Percentiles rank a stretch among this genome's conserved stretches.
phyloP scores from a whole-genome alignment of 2,329 filamentous ascomycete genomes.

The Huntiella moniliformis region DNA sequence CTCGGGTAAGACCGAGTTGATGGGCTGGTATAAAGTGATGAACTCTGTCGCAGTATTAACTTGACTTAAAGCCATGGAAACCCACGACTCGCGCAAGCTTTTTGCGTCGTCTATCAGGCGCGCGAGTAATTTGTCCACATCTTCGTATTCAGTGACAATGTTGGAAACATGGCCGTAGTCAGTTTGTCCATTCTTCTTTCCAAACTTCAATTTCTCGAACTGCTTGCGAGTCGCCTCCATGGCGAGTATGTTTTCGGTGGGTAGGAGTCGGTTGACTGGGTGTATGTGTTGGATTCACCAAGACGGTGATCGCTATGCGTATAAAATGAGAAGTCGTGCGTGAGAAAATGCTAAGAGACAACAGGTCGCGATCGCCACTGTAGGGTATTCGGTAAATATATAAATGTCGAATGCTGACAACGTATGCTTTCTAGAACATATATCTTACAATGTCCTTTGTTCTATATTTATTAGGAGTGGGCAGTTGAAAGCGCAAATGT shows the following conservation, averaged over 20 bases:
- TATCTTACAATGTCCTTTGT: no score
- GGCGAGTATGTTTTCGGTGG: constrained; percentile 14
- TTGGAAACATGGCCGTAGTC: constrained; percentile 61
- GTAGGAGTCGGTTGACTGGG: neutral
- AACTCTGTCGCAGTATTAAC: constrained; percentile 47
- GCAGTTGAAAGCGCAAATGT: no score
- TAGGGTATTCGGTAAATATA: no score
- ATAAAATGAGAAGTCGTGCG: no score
- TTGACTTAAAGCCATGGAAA: constrained; percentile 50
- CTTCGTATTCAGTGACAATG: constrained; percentile 61
- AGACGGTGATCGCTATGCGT: no score
- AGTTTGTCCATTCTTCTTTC: constrained; percentile 38
- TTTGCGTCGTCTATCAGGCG: constrained; percentile 61
- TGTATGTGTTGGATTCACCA: no score
- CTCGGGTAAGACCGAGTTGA: constrained; percentile 42
- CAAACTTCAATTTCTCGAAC: constrained; percentile 46
- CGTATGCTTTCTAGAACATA: no score
- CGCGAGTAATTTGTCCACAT: constrained; percentile 55
- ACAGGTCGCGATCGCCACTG: no score
- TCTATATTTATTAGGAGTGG: no score
- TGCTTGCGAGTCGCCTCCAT: constrained; percentile 60
- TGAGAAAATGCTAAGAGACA: no score
- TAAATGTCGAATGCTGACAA: no score
- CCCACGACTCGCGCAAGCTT: constrained; percentile 64
- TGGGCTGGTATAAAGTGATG: constrained; percentile 57